These are phyloP conservation scores for Diatrype stigma DNA, from an alignment of 2,329 filamentous ascomycete genomes.

Conservation along the genomic window DNA sequence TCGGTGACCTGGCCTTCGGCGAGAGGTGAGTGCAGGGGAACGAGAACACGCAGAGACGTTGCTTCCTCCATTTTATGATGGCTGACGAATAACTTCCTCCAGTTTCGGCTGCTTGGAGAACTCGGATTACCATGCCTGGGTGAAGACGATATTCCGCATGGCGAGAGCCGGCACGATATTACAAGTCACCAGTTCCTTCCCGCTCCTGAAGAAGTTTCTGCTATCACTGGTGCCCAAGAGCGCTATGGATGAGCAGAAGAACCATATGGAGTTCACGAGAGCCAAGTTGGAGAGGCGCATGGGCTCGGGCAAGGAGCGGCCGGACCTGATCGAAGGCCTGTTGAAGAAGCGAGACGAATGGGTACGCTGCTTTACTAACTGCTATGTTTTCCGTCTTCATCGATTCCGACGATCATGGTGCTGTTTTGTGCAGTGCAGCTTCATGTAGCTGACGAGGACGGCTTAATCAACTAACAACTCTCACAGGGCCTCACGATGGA, in stretches of 20 bases:
- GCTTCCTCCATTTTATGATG: neutral
- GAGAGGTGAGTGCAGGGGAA: neutral
- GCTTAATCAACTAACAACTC: neutral
- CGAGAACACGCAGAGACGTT: neutral
- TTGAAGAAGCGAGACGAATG: neutral
- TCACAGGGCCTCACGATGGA: neutral
- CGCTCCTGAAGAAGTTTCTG: neutral
- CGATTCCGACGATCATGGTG: too few relatives aligned
- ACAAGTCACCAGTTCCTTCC: neutral
- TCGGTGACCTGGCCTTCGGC: constrained; percentile 16
- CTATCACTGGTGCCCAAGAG: neutral
- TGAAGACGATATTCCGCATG: constrained; percentile 9
- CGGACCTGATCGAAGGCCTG: neutral
- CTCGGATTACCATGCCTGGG: constrained; percentile 10
- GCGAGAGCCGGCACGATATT: neutral
- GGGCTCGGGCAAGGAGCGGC: neutral
- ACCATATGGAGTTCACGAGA: neutral
- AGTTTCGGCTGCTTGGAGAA: constrained; percentile 14
- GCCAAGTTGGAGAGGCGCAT: neutral
- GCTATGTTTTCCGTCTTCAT: neutral
- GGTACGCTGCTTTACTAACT: neutral
- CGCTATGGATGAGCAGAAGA: neutral
- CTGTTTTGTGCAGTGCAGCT: too few relatives aligned
- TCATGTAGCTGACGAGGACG: neutral
- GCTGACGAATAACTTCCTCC: neutral